A percentile compares a stretch with the other conserved stretches of the same genome.
These are phyloP conservation scores for Dryas drummondii DNA, from an alignment of 306 rosid genomes.

Conservation along the genomic window DNA sequence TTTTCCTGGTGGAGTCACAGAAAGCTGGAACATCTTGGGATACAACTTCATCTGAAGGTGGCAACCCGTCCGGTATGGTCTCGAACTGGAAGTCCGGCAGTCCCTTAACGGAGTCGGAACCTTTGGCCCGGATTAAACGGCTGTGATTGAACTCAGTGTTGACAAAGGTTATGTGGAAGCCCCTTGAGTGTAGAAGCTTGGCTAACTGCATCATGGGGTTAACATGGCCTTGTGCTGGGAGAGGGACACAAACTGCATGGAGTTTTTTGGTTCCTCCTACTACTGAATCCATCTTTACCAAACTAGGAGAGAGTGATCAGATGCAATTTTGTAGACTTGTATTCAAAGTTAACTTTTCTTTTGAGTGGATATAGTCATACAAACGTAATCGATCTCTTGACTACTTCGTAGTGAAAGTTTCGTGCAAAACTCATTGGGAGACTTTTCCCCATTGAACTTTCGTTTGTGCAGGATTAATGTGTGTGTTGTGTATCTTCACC, in stretches of 20 bases:
- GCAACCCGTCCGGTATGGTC: constrained; percentile 31
- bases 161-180: constrained; percentile 23
- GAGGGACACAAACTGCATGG: constrained; percentile 22
- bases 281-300: not conserved
- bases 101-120: not conserved
- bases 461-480: not conserved
- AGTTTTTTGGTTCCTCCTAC: not conserved
- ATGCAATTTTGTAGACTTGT: not conserved
- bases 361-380: not conserved
- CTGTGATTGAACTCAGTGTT: constrained; percentile 27
- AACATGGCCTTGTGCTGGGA: constrained; percentile 32
- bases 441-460: too few relatives aligned
- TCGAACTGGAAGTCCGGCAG: constrained; percentile 25
- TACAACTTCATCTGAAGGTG: constrained; percentile 19
- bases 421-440: too few relatives aligned
- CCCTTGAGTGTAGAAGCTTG: constrained; percentile 20
- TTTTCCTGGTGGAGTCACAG: constrained; percentile 19
- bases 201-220: constrained; percentile 29
- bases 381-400: too few relatives aligned
- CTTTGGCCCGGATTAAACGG: constrained; percentile 7
- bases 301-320: not conserved
- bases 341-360: not conserved
- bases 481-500: too few relatives aligned
- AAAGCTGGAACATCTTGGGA: constrained; percentile 24
- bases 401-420: too few relatives aligned